A percentile compares a stretch with the other conserved stretches of the same genome.
These are phyloP conservation scores for Gypsophila paniculata DNA, from an alignment of 179 eudicot genomes.

Conservation along the genomic window DNA sequence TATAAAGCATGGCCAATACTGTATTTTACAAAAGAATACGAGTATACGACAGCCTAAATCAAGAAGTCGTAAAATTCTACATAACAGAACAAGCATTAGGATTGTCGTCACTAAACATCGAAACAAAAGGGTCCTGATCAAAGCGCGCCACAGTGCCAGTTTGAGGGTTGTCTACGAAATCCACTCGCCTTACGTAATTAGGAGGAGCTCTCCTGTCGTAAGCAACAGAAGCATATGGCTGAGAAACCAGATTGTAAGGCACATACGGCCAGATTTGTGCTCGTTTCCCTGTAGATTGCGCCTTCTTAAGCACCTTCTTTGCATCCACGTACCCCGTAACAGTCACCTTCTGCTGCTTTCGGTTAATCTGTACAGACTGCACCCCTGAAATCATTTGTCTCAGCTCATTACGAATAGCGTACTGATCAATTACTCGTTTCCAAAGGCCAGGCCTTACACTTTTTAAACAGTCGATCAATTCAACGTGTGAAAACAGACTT, in stretches of 20 bases:
- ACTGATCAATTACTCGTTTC: no score
- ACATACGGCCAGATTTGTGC: slow-evolving; percentile 77
- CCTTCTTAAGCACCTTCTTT: slow-evolving; percentile 64
- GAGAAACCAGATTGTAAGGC: slow-evolving; percentile 66
- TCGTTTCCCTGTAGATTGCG: slow-evolving; percentile 66
- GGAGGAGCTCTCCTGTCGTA: slow-evolving; percentile 83
- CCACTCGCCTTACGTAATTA: slow-evolving; percentile 65
- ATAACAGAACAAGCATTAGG: slow-evolving; percentile 41
- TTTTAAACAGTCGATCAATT: no score
- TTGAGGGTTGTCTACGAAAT: slow-evolving; percentile 26
- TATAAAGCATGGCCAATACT: slow-evolving; percentile 3
- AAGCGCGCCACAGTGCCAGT: slow-evolving; percentile 18
- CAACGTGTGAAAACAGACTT: no score
- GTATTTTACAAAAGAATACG: not conserved
- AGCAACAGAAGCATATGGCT: slow-evolving; percentile 49
- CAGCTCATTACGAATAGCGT: slow-evolving; percentile 9
- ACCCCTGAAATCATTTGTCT: slow-evolving; percentile 43
- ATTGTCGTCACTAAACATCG: slow-evolving; percentile 40
- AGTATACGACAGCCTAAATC: not conserved
- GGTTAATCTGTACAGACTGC: slow-evolving; percentile 59
- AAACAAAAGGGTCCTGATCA: slow-evolving; percentile 29
- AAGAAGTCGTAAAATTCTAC: slow-evolving; percentile 9
- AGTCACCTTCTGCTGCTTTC: slow-evolving; percentile 68
- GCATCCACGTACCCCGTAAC: slow-evolving; percentile 60
- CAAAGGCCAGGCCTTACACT: no score